Evolutionary conservation across 805 yeast genomes (phyloP).

Genomic region (Starmerella asiatica): DNA sequence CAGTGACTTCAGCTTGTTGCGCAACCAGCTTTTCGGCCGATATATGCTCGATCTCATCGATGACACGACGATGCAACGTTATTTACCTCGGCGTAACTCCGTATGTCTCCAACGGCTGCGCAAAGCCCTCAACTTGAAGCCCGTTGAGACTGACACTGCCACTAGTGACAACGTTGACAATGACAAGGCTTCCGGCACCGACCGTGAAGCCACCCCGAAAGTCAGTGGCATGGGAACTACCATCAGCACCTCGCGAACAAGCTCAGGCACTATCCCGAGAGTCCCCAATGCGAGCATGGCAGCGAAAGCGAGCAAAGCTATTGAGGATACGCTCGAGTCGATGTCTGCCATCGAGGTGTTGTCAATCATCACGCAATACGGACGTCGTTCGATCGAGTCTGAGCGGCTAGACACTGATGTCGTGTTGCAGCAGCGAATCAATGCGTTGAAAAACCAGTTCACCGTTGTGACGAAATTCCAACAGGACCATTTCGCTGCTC

Average conservation of each 20-base stretch:
- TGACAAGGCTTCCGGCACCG: too few relatives aligned
- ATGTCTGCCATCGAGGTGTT: slow-evolving; percentile 12
- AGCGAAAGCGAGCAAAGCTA: background rate
- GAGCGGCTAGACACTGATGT: slow-evolving; percentile 11
- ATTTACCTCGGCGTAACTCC: slow-evolving; percentile 50
- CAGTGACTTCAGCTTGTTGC: slow-evolving; percentile 71
- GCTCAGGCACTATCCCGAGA: too few relatives aligned
- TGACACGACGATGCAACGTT: slow-evolving; percentile 70
- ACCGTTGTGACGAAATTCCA: slow-evolving; percentile 80
- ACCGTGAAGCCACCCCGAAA: too few relatives aligned
- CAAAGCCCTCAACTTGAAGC: slow-evolving; percentile 5
- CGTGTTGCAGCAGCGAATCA: slow-evolving; percentile 14
- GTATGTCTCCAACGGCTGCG: slow-evolving; percentile 22
- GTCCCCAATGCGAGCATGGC: too few relatives aligned
- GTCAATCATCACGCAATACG: slow-evolving; percentile 8
- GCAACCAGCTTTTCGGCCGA: slow-evolving; percentile 66
- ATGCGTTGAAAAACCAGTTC: slow-evolving; percentile 38
- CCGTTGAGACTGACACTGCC: background rate
- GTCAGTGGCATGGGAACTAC: too few relatives aligned
- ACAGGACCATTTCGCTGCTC: slow-evolving; percentile 80
- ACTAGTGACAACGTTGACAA: background rate
- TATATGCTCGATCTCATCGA: slow-evolving; percentile 70
- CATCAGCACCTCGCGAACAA: too few relatives aligned
- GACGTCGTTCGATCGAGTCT: slow-evolving; percentile 6
- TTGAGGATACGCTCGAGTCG: background rate